These are phyloP conservation scores for Teratosphaeria viscida DNA, from an alignment of 2,329 filamentous ascomycete genomes.

Conservation along the genomic window DNA sequence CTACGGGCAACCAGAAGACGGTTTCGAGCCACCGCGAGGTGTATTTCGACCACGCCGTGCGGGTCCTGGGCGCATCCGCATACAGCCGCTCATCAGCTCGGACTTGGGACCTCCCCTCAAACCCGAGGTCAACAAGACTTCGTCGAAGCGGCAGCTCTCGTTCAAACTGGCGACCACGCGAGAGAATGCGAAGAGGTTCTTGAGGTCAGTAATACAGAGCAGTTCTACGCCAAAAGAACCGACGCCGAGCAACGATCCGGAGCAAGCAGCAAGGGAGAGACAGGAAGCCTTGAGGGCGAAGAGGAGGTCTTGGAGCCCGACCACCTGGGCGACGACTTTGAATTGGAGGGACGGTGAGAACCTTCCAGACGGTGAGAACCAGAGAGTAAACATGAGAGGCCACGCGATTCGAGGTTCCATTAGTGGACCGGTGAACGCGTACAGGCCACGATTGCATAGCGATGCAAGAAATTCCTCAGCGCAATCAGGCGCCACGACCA, in stretches of 20 bases:
- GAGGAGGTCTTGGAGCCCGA: slow-evolving; percentile 23
- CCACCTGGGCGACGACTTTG: slow-evolving; percentile 12
- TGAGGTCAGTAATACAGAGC: slow-evolving; percentile 34
- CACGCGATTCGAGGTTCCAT: slow-evolving; percentile 29
- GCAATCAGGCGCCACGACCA: slow-evolving; percentile 5
- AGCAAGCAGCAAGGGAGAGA: slow-evolving; percentile 4
- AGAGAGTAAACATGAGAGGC: slow-evolving; percentile 29
- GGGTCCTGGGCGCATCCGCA: slow-evolving; percentile 48
- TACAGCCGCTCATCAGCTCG: slow-evolving; percentile 36
- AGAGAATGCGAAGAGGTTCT: slow-evolving; percentile 40
- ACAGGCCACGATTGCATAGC: slow-evolving; percentile 32
- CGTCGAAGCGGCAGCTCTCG: slow-evolving; percentile 7
- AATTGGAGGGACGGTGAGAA: slow-evolving; percentile 9
- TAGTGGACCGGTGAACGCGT: slow-evolving; percentile 28
- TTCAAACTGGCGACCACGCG: slow-evolving; percentile 42
- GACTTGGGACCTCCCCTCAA: slow-evolving; percentile 27
- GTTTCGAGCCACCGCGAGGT: slow-evolving; percentile 1
- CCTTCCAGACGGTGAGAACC: slow-evolving; percentile 5
- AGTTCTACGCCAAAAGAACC: not conserved
- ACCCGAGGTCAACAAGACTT: not conserved
- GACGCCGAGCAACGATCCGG: not conserved
- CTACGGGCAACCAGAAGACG: slow-evolving; percentile 1
- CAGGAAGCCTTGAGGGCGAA: slow-evolving; percentile 8
- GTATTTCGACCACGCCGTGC: slow-evolving; percentile 42
- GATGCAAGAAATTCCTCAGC: slow-evolving; percentile 28